Base-by-base conservation (phyloP, 2,329 filamentous ascomycete genomes). In the Cytospora leucostoma region DNA sequence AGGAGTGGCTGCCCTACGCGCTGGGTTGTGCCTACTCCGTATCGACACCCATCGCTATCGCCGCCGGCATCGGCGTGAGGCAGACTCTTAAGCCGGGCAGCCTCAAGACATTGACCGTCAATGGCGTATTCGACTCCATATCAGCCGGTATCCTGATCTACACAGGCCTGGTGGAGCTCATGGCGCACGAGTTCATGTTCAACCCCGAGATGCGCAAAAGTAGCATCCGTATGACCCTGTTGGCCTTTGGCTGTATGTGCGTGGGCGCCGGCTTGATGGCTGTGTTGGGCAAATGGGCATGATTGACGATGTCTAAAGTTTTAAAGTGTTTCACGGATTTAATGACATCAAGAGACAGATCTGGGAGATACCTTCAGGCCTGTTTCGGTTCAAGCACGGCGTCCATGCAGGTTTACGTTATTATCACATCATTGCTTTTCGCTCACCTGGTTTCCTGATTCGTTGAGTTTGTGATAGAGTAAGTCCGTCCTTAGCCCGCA, bases 41-140 rank as follows among this genome's bases (percentile, higher is more conserved):
- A 11, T 82, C 82, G 0, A 85, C 82, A 0, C 82, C 82, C 0
- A 75, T 84, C 58, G 73, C 81, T 4, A 82, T 83, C 37, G 79
- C 79, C 7, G 75, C 79, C 55, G 82, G 82, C 0, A 68, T 85
- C 0, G 81, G 80, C 1, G n/a, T 71, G 7, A 51, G 62, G 7
- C 63, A 59, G 2, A 49, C 56, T 2, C 70, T 71, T n/a, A 73
- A 79, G 64, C 70, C 75, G 0, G 76, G 72, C 1, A 77, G 74
- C 0, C 77, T 73, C 60, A 78, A 73, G 1, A 77, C 80, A 5
- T 76, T 75, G 38, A 73, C 80, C 3, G 75, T 82, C 1, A 76
- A 74, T 6, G 80, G 80, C 15, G 74, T 82, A 4, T 67, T 83
- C 13, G 77, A 82, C 67, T 73, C 79, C 0, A 75, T 79, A 52